These are phyloP conservation scores for Tylopilus sp. DNA, from an alignment of 768 basidiomycete genomes.

Conservation along the genomic window DNA sequence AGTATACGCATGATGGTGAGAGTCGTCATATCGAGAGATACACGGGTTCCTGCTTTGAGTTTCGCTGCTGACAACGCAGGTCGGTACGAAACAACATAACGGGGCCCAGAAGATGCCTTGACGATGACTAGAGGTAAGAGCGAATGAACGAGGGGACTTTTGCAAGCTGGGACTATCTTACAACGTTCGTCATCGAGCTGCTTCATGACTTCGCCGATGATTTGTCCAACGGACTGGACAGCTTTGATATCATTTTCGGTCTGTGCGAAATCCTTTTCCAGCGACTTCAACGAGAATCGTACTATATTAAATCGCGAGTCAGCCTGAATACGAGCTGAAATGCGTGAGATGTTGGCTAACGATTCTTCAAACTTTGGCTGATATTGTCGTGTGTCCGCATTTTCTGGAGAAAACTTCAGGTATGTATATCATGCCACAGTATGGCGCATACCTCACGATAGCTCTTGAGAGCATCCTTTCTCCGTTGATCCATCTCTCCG, in stretches of 20 bases:
- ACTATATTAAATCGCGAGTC: slow-evolving; percentile 44
- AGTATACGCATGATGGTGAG: slow-evolving; percentile 98
- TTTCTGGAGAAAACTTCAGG: slow-evolving; percentile 60
- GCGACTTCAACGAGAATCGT: slow-evolving; percentile 83
- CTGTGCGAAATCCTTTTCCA: slow-evolving; percentile 88
- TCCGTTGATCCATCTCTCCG: slow-evolving; percentile 62
- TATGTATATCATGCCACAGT: background rate
- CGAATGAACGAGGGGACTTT: background rate
- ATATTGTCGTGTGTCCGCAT: slow-evolving; percentile 86
- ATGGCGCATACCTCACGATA: slow-evolving; percentile 64
- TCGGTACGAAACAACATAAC: slow-evolving; percentile 97
- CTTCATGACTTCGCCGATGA: slow-evolving; percentile 98
- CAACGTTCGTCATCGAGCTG: slow-evolving; percentile 97
- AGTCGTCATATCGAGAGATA: slow-evolving; percentile 99
- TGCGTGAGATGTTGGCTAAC: slow-evolving; percentile 45
- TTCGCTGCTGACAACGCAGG: slow-evolving; percentile 88
- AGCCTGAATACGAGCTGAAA: background rate
- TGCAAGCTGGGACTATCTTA: slow-evolving; percentile 37
- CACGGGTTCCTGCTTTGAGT: slow-evolving; percentile 91
- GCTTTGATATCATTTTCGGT: slow-evolving; percentile 99
- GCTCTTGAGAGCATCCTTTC: slow-evolving; percentile 67
- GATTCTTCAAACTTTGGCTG: slow-evolving; percentile 84
- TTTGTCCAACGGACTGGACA: slow-evolving; percentile 97
- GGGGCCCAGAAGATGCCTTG: slow-evolving; percentile 96
- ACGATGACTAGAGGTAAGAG: slow-evolving; percentile 71